Percentiles rank a stretch among this genome's conserved stretches.
phyloP scores from a whole-genome alignment of 2,329 filamentous ascomycete genomes.

The Lachnellula subtilissima region DNA sequence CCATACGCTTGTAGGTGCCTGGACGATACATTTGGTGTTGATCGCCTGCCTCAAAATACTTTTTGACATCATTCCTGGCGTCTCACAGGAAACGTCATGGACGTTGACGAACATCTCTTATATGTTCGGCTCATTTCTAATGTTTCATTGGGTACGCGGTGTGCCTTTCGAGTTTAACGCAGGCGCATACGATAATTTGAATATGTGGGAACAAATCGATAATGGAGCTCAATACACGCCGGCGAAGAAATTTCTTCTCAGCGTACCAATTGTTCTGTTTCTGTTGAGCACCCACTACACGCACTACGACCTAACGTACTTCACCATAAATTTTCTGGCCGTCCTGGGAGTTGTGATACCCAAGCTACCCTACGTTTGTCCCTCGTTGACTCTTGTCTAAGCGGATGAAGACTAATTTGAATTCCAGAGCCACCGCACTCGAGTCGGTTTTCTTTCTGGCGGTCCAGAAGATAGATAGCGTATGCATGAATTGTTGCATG shows the following conservation, averaged over 20 bases:
- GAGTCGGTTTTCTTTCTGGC: conserved; percentile 69
- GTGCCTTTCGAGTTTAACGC: conserved; percentile 99
- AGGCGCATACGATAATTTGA: conserved; percentile 97
- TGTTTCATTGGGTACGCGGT: conserved; percentile 98
- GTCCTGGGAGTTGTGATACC: conserved; percentile 91
- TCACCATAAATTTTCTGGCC: conserved; percentile 93
- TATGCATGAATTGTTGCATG: conserved; percentile 19
- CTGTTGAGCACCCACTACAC: conserved; percentile 98
- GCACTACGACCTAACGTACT: conserved; percentile 95
- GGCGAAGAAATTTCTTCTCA: conserved; percentile 95
- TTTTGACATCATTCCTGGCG: conserved; percentile 92
- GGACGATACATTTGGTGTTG: conserved; percentile 94
- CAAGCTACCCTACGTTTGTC: conserved; percentile 84
- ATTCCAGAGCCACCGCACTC: conserved; percentile 68
- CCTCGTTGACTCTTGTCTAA: not conserved
- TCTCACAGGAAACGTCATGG: conserved; percentile 98
- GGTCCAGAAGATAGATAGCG: conserved; percentile 54
- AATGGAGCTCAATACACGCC: conserved; percentile 98
- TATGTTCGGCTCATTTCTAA: conserved; percentile 97
- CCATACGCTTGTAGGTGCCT: conserved; percentile 63
- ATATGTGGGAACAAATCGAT: conserved; percentile 99
- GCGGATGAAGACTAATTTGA: conserved; percentile 19
- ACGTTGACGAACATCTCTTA: conserved; percentile 98
- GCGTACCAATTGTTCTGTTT: conserved; percentile 90
- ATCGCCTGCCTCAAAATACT: conserved; percentile 91